phyloP scores from a whole-genome alignment of 495 filamentous ascomycete species.

The Penicillium ucsense region DNA sequence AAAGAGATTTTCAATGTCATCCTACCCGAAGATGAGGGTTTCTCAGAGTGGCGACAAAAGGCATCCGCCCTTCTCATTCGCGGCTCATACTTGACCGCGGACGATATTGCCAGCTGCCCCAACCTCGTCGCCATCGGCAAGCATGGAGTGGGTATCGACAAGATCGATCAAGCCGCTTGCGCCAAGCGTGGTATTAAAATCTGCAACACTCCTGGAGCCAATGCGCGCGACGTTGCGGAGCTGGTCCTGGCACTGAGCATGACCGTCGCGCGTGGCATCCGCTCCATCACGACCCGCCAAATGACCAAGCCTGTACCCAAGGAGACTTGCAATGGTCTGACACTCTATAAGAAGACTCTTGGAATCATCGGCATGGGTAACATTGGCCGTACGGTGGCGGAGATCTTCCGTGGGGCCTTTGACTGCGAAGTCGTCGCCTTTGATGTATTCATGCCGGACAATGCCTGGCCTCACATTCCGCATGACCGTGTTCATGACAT shows the following conservation, averaged over 20 bases:
- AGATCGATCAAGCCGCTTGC: slow-evolving; percentile 41
- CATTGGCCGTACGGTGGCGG: slow-evolving; percentile 23
- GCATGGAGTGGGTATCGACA: slow-evolving; percentile 43
- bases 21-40: slow-evolving; percentile 10
- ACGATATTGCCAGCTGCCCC: slow-evolving; percentile 17
- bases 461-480: slow-evolving; percentile 20
- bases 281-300: slow-evolving; percentile 21
- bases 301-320: slow-evolving; percentile 19
- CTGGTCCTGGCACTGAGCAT: slow-evolving; percentile 23
- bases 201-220: slow-evolving; percentile 40
- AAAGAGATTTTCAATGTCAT: slow-evolving; percentile 18
- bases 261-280: slow-evolving; percentile 20
- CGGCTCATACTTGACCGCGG: slow-evolving; percentile 17
- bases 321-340: slow-evolving; percentile 23
- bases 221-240: slow-evolving; percentile 26
- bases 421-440: slow-evolving; percentile 22
- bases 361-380: slow-evolving; percentile 35
- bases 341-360: slow-evolving; percentile 21
- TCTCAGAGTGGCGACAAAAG: slow-evolving; percentile 16
- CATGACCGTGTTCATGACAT: slow-evolving; percentile 17
- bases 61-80: slow-evolving; percentile 13
- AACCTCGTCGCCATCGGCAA: slow-evolving; percentile 26
- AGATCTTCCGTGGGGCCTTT: slow-evolving; percentile 26
- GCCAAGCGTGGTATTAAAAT: slow-evolving; percentile 35
- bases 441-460: slow-evolving; percentile 19